Base-by-base conservation (phyloP, 257 asterid genomes). In the Solanum okadae region DNA sequence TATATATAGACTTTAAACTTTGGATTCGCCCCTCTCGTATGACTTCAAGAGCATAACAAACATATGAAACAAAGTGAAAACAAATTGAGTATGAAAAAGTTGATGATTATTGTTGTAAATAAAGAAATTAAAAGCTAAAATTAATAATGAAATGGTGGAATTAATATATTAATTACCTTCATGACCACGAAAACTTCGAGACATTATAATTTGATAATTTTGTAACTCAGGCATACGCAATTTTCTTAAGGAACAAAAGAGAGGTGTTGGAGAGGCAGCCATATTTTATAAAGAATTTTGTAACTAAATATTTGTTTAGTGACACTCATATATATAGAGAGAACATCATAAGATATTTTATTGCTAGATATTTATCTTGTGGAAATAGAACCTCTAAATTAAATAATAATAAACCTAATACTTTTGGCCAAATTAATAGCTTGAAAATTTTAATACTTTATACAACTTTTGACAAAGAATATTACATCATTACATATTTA, bases 131-230 rank as follows among this genome's bases (percentile, higher is more conserved):
- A 61, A 33, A 72, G 82, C 11, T 27, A 68, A 68, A 25, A 44
- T 79, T 79, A 7, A 52, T 82, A 25, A 3, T 70, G 77, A 82
- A 59, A 31, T 82, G 14, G 7, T 52, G 52, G 1, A 44, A 27
- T 82, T n/a, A 44, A 52, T 18, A 16, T 16, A 52, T 52, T 52
- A 52, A 16, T 18, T 87, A 92, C 94, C 94, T 88, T 93, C 93
- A 83, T 44, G 18, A 11, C 91, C 93, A 20, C 82, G 76, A 42
- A 86, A 87, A 86, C 87, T 86, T 33, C 72, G 92, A 49, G 94
- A 90, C 52, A 89, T 87, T 42, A 91, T 87, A 68, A 33, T 93
- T 20, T 90, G 88, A 83, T 82, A 85, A 37, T 87, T 90, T 59
- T 86, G 91, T 42, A 35, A 85, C 88, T 88, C 91, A 59, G 89